Conservation (phyloP, 225 moss, liverwort and hornwort genomes). For the Pseudoscleropodium purum region DNA sequence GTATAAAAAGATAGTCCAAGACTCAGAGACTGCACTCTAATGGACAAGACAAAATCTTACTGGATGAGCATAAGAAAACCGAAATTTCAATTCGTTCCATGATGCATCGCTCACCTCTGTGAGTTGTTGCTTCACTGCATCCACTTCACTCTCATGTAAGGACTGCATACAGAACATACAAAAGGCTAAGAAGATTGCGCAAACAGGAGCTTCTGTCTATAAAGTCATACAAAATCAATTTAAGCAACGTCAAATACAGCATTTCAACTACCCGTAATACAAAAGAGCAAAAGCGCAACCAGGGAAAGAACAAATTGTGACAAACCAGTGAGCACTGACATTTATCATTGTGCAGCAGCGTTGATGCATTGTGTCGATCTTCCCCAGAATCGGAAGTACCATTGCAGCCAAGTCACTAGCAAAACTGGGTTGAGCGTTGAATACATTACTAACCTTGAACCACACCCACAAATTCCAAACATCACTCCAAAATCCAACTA, state of each 20-base stretch:
- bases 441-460: constrained; percentile 85
- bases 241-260: neutral
- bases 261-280: neutral
- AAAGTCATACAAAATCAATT: neutral
- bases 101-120: constrained; percentile 30
- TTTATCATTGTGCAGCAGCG: constrained; percentile 55
- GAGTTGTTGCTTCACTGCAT: constrained; percentile 23
- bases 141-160: constrained; percentile 15
- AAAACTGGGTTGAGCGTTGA: constrained; percentile 63
- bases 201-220: neutral
- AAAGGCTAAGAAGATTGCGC: neutral
- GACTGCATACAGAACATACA: constrained; percentile 25
- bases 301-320: neutral
- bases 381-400: constrained; percentile 52
- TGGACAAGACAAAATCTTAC: neutral
- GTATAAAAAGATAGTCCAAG: neutral
- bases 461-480: constrained; percentile 31
- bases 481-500: neutral
- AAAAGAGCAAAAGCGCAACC: neutral
- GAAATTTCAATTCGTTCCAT: neutral
- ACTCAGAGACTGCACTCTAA: neutral
- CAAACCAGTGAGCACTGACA: constrained; percentile 17
- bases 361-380: constrained; percentile 66
- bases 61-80: neutral
- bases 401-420: constrained; percentile 53